Conservation (phyloP, 257 asterid genomes). For the Mitragyna speciosa region DNA sequence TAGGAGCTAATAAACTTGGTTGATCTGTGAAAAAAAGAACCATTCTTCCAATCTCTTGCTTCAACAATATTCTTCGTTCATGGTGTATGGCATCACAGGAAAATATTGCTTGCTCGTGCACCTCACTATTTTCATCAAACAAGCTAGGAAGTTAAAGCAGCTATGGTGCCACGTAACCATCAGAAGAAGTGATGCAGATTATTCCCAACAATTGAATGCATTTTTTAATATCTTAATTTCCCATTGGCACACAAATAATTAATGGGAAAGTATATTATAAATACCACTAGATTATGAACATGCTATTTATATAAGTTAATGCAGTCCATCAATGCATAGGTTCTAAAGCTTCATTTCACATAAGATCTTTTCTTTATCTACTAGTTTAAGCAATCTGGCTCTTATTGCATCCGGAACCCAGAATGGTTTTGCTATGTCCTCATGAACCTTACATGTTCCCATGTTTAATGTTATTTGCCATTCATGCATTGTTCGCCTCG, state of each 20-base stretch:
- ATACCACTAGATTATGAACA: neutral
- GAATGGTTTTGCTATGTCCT: neutral
- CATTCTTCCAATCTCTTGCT: conserved; percentile 99
- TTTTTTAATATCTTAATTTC: neutral
- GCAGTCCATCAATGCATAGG: neutral
- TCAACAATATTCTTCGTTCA: conserved; percentile 83
- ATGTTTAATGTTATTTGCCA: neutral
- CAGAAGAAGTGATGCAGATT: conserved; percentile 19
- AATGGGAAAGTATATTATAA: neutral
- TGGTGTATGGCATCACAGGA: conserved; percentile 89
- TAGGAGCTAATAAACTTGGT: conserved; percentile 98
- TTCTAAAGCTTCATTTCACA: neutral
- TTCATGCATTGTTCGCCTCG: neutral
- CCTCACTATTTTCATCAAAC: conserved; percentile 68
- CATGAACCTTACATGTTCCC: neutral
- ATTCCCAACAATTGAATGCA: neutral
- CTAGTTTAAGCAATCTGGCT: neutral
- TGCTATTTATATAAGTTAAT: neutral
- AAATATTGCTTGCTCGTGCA: conserved; percentile 83
- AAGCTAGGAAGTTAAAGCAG: conserved; percentile 22
- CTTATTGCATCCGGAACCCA: neutral
- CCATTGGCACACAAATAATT: neutral
- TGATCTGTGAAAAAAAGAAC: conserved; percentile 94
- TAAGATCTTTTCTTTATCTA: neutral
- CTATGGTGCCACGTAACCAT: conserved; percentile 22